Evolutionary conservation across 176 grass and related monocot species (phyloP), one percentile per base, ranked within the genome.

Genomic region (Rhynchospora breviuscula): DNA sequence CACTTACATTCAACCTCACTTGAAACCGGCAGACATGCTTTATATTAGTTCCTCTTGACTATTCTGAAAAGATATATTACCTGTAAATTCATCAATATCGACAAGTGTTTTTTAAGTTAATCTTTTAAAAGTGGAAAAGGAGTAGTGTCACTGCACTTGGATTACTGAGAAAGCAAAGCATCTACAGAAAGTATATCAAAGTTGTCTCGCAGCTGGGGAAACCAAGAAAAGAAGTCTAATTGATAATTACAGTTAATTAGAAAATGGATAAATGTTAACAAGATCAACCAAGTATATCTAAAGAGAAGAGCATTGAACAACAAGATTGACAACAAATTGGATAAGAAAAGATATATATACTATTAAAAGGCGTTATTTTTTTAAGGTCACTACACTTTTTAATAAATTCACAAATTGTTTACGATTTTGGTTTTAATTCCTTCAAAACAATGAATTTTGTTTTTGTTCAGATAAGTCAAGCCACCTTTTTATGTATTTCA

Each of bases 1-100:
- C 73, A 77, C 73, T 77, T 56, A 77, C 49, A 77, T 77, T 22
- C 73, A 77, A 77, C 73, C 73, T 77, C 73, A 77, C 73, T 53
- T 77, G 47, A 77, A 77, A 54, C 47, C 72, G 29, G 48, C 48
- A 54, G 72, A 53, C 72, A 76, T 76, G 72, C 47, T 76, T 29
- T 54, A 13, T 53, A 21, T 76, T 76, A 26, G 48, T 76, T 54
- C 54, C 5, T 47, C 48, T 12, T 76, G 72, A 76, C 22, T 76
- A 52, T 53, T 54, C 72, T 76, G 14, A 25, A 76, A 77, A 0
- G 48, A 77, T 77, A 56, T 29, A 17, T 9, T 29, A 56, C 49
- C 48, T 29, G 13, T 56, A 19, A 35, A 1, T 79, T 79, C 26
- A 35, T 59, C 51, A 79, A 44, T 57, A 7, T 57, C 8, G 63